Evolutionary conservation across 805 yeast genomes (phyloP).

Genomic region (Kregervanrija fluxuum): DNA sequence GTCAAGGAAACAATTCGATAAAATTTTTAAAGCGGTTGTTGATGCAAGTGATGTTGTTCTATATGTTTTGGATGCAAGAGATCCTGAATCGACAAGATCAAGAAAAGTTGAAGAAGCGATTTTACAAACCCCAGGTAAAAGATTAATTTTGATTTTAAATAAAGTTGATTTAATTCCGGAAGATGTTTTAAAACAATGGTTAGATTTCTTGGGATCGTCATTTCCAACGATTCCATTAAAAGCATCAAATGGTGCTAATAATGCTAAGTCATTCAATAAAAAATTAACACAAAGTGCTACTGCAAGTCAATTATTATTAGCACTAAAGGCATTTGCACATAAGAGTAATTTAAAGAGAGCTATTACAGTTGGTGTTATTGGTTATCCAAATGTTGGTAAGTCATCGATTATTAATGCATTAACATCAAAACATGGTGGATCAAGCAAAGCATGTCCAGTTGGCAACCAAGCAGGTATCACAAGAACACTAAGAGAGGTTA

Average conservation of each 20-base stretch:
- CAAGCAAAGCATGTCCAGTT: conserved; percentile 79
- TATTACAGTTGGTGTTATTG: conserved; percentile 89
- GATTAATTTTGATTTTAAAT: conserved; percentile 79
- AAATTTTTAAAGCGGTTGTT: conserved; percentile 86
- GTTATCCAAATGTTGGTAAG: conserved; percentile 96
- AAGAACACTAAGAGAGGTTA: conserved; percentile 83
- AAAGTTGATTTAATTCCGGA: conserved; percentile 92
- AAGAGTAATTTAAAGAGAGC: conserved; percentile 83
- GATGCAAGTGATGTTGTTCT: conserved; percentile 87
- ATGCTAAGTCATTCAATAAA: conserved; percentile 62
- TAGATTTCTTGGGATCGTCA: conserved; percentile 63
- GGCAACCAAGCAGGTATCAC: conserved; percentile 99
- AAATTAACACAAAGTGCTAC: conserved; percentile 65
- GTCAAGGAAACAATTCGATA: conserved; percentile 87
- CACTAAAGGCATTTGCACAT: conserved; percentile 79
- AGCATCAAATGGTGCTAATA: conserved; percentile 70
- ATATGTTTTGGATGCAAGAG: conserved; percentile 95
- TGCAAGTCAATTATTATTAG: conserved; percentile 64
- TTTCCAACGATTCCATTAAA: conserved; percentile 91
- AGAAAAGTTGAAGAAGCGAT: conserved; percentile 87
- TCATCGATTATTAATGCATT: conserved; percentile 90
- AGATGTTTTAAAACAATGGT: conserved; percentile 76
- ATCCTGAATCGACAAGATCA: conserved; percentile 93
- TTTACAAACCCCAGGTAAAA: conserved; percentile 68
- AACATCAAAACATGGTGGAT: conserved; percentile 70